Conservation (phyloP, 78 protist species). For the Dictyostelium discoideum region dicty_2.7 NC_007089.4:2060501-2061000, state of each 20-base stretch:
- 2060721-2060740: neutral
- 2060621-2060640: constrained; percentile 25
- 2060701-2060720: neutral
- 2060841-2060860: neutral
- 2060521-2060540: constrained; percentile 92
- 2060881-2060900: too few species aligned
- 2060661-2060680: neutral
- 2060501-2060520: constrained; percentile 70
- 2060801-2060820: too few species aligned
- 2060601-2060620: constrained; percentile 55
- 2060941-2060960: too few species aligned
- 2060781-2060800: too few species aligned
- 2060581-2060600: constrained; percentile 95
- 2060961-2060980: too few species aligned
- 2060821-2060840: neutral
- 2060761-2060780: neutral
- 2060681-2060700: neutral
- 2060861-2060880: too few species aligned
- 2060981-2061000: too few species aligned
- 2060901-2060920: too few species aligned
- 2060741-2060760: neutral
- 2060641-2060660: neutral
- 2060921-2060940: too few species aligned
- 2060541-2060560: constrained; percentile 86
- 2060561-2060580: constrained; percentile 90